Evolutionary conservation across 768 basidiomycete genomes (phyloP).

Genomic region (Jaapia argillacea): DNA sequence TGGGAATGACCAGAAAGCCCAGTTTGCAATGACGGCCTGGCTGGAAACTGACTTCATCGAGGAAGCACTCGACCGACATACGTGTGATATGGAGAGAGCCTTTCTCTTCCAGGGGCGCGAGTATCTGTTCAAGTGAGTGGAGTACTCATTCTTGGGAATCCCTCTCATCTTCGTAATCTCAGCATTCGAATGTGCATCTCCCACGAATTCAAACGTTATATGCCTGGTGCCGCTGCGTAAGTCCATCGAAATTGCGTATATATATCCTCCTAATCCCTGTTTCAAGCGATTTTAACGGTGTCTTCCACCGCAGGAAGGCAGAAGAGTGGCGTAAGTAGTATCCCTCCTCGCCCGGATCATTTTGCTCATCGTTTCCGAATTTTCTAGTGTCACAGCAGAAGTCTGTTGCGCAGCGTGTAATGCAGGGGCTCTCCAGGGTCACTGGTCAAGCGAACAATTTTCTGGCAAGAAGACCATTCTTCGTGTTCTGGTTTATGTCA

Average conservation of each 20-base stretch:
- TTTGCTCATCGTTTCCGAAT: neutral
- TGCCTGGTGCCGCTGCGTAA: constrained; percentile 49
- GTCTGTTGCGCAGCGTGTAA: constrained; percentile 46
- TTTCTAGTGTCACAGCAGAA: constrained; percentile 50
- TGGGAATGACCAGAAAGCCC: constrained; percentile 40
- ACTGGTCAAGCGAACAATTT: constrained; percentile 39
- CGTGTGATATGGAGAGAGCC: constrained; percentile 55
- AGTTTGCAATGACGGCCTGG: constrained; percentile 63
- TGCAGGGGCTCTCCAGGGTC: constrained; percentile 48
- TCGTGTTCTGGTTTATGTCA: constrained; percentile 68
- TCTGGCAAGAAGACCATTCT: constrained; percentile 52
- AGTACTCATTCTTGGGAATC: constrained; percentile 1
- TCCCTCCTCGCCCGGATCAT: neutral
- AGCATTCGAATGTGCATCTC: constrained; percentile 66
- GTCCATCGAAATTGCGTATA: no score
- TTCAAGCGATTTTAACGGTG: constrained; percentile 27
- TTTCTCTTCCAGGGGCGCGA: constrained; percentile 65
- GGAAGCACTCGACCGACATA: constrained; percentile 48
- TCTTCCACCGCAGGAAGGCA: constrained; percentile 46
- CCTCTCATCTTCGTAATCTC: constrained; percentile 7
- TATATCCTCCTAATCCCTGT: constrained; percentile 2
- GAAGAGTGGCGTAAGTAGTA: constrained; percentile 53
- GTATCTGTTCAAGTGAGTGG: constrained; percentile 64
- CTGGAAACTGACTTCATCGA: constrained; percentile 61
- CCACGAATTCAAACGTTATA: constrained; percentile 56